phyloP scores from a whole-genome alignment of 345 rosid genomes.

The Laguncularia racemosa region DNA sequence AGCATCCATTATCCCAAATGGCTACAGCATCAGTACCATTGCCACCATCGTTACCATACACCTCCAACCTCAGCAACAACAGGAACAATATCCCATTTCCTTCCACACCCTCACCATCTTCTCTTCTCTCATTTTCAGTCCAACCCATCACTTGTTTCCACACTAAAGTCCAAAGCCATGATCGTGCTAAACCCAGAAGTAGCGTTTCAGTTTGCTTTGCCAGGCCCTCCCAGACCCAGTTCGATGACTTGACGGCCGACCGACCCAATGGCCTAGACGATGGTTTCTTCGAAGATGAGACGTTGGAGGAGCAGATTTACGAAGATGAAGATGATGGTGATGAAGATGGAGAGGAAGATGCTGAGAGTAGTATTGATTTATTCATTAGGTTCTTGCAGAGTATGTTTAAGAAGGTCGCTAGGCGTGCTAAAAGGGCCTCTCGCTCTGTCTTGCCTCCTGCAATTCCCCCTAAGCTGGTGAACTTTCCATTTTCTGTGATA shows the following conservation, averaged over 20 bases:
- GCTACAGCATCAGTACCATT: no score
- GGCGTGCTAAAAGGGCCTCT: conserved; percentile 66
- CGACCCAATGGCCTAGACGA: conserved; percentile 28
- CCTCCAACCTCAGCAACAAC: no score
- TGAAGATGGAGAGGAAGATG: conserved; percentile 42
- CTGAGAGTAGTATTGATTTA: conserved; percentile 71
- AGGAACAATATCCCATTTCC: no score
- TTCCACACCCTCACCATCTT: no score
- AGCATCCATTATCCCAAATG: no score
- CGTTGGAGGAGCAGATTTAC: conserved; percentile 9
- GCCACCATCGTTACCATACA: no score
- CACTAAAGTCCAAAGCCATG: no score
- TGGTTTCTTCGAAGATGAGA: conserved; percentile 31
- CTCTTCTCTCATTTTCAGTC: no score
- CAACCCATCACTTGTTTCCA: no score
- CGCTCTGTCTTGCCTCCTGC: conserved; percentile 55
- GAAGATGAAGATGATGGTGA: conserved; percentile 19
- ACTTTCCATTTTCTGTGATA: background rate
- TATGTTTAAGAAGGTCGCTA: conserved; percentile 54
- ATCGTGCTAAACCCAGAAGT: no score
- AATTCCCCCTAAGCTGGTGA: conserved; percentile 62
- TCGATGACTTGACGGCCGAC: conserved; percentile 29
- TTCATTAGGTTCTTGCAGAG: conserved; percentile 53
- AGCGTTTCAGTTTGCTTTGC: no score
- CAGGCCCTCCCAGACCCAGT: conserved; percentile 16